Conservation (phyloP, 2,329 filamentous ascomycete species). For the Paecilomyces formosus region DNA sequence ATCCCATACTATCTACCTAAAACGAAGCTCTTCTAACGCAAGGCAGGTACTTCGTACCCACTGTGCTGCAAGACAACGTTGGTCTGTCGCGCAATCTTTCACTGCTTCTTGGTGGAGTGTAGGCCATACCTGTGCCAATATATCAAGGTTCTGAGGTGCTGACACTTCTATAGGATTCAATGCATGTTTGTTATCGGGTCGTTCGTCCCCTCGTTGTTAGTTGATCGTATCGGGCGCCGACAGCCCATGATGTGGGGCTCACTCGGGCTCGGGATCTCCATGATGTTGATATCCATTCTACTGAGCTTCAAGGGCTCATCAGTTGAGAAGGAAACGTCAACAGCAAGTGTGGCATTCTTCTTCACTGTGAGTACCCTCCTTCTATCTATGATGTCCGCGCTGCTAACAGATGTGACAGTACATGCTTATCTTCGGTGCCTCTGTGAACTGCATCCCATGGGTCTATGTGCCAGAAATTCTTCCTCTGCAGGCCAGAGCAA, state of each 20-base stretch:
- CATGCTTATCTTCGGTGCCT: constrained; percentile 38
- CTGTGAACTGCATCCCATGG: constrained; percentile 44
- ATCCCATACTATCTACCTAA: not conserved
- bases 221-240: constrained; percentile 34
- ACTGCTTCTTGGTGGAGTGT: constrained; percentile 40
- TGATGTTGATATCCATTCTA: constrained; percentile 34
- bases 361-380: constrained; percentile 28
- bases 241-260: constrained; percentile 31
- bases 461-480: constrained; percentile 46
- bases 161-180: constrained; percentile 16
- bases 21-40: not conserved
- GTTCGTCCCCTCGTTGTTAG: constrained; percentile 39
- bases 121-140: not conserved
- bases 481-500: constrained; percentile 42
- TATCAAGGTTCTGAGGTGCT: not conserved
- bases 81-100: constrained; percentile 37
- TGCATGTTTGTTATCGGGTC: constrained; percentile 35
- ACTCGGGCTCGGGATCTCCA: constrained; percentile 28
- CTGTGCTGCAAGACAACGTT: constrained; percentile 41
- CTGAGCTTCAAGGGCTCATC: constrained; percentile 36
- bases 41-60: constrained; percentile 4
- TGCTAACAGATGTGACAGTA: constrained; percentile 11
- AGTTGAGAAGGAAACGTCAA: constrained; percentile 33
- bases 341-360: constrained; percentile 44
- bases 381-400: not conserved